A percentile compares a stretch with the other conserved stretches of the same genome.
These are phyloP conservation scores for Psilocybe sp. DNA, from an alignment of 768 basidiomycete genomes.

Conservation along the genomic window DNA sequence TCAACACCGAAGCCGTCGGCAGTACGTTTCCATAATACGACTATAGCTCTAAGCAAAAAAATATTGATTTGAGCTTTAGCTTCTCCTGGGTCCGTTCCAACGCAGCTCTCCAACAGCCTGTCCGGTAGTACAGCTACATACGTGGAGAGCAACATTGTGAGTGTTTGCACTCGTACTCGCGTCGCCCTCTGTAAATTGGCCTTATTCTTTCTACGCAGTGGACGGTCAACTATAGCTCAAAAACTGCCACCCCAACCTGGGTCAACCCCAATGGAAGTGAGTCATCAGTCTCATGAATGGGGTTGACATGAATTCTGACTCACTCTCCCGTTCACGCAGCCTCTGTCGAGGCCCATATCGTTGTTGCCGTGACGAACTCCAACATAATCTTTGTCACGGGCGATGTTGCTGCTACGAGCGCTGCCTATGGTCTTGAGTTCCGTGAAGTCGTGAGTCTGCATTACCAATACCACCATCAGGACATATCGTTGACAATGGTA, in stretches of 20 bases:
- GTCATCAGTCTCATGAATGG: background rate
- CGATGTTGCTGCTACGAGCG: constrained; percentile 1
- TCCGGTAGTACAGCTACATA: background rate
- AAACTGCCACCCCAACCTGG: constrained; percentile 4
- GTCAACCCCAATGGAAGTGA: constrained; percentile 5
- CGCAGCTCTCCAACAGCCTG: background rate
- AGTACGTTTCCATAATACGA: background rate
- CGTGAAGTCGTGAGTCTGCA: background rate
- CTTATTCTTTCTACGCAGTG: background rate
- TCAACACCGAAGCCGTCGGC: background rate
- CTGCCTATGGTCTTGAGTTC: background rate
- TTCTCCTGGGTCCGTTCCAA: background rate
- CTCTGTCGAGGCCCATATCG: background rate
- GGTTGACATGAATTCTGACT: background rate
- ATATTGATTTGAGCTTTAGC: background rate
- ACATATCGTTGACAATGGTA: no score
- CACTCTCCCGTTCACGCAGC: background rate
- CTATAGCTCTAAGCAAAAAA: background rate
- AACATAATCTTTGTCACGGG: constrained; percentile 1
- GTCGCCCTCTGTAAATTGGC: background rate
- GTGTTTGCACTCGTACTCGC: background rate
- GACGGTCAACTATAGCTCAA: background rate
- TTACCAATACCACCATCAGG: background rate
- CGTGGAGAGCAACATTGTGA: constrained; percentile 4
- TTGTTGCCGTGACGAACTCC: constrained; percentile 1